These are phyloP conservation scores for Pythium graminicola DNA, from an alignment of 352 stramenopile genomes.

Conservation along the genomic window DNA sequence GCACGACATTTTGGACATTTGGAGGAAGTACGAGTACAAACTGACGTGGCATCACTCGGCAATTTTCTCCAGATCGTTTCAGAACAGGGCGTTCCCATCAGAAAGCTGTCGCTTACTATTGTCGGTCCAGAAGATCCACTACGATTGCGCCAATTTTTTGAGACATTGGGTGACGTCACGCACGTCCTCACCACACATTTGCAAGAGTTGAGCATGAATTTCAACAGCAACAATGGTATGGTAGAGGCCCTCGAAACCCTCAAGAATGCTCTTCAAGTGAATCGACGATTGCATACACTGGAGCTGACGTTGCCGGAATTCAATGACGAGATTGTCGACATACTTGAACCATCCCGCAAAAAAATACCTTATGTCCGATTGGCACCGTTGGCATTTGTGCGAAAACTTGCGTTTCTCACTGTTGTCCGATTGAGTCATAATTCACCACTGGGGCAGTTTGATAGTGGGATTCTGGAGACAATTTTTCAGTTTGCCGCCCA, in stretches of 20 bases:
- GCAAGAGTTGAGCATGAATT: not conserved
- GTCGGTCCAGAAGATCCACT: not conserved
- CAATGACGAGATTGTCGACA: no score
- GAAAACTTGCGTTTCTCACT: not conserved
- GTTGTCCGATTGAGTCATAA: not conserved
- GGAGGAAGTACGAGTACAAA: not conserved
- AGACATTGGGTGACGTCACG: not conserved
- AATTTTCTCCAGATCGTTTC: not conserved
- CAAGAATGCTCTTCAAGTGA: not conserved
- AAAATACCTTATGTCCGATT: no score
- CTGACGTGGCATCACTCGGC: not conserved
- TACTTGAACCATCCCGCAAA: no score
- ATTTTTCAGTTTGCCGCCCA: not conserved
- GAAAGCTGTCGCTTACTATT: not conserved
- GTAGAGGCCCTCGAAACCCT: not conserved
- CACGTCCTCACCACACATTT: not conserved
- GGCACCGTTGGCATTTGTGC: no score
- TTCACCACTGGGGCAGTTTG: not conserved
- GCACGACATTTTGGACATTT: not conserved
- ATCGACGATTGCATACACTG: not conserved
- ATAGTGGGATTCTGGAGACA: not conserved
- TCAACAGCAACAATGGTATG: not conserved
- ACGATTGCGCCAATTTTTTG: not conserved
- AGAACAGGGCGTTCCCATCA: not conserved
- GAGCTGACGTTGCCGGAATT: not conserved